Evolutionary conservation across 169 alveolate genomes (phyloP).

Genomic region (Cryptosporidium ryanae): DNA sequence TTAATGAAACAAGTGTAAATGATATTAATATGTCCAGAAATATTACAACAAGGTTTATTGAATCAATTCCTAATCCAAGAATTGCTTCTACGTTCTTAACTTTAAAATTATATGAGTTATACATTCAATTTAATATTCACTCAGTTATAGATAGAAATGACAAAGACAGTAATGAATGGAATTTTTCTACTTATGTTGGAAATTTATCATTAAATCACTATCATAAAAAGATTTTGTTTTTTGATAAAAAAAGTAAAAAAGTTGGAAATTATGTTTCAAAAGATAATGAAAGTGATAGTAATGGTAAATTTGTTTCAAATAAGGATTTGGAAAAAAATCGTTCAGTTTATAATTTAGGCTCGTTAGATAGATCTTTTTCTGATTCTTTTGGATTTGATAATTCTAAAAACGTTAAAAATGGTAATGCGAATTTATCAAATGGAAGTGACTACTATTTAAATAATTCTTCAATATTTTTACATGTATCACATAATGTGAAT

Average conservation of each 20-base stretch:
- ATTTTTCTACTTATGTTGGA: constrained; percentile 41
- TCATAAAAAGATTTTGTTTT: constrained; percentile 18
- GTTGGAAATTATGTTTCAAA: not conserved
- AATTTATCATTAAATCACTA: constrained; percentile 44
- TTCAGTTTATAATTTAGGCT: constrained; percentile 39
- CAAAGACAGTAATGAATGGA: constrained; percentile 67
- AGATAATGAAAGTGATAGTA: not conserved
- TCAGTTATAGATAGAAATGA: constrained; percentile 73
- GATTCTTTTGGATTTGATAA: constrained; percentile 7
- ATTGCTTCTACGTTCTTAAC: constrained; percentile 16
- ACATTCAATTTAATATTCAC: constrained; percentile 50
- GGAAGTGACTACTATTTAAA: not conserved
- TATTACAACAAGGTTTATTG: constrained; percentile 23
- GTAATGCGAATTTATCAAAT: not conserved
- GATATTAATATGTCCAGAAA: constrained; percentile 27
- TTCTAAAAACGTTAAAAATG: not conserved
- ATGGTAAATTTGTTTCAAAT: not conserved
- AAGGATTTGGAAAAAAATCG: not conserved
- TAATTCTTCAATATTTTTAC: constrained; percentile 31
- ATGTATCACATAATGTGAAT: constrained; percentile 46
- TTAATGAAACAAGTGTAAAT: not conserved
- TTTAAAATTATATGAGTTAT: constrained; percentile 26
- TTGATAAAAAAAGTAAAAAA: not conserved
- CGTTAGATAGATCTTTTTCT: constrained; percentile 7
- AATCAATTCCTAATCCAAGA: constrained; percentile 64